These are phyloP conservation scores for Flaveria ramosissima DNA, from an alignment of 129 eudicot species.

Conservation along the genomic window DNA sequence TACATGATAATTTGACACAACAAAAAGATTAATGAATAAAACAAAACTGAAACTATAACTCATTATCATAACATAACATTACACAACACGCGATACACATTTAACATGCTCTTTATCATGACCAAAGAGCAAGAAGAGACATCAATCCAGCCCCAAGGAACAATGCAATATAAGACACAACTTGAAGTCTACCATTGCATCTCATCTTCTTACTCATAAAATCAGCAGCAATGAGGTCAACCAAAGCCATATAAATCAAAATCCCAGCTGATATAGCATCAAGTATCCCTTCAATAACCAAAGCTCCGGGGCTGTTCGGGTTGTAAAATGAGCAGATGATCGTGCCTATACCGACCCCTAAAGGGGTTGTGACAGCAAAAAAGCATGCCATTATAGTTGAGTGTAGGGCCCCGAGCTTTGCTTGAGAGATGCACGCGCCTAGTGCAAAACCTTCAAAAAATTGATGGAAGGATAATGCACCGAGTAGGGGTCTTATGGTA, in stretches of 20 bases:
- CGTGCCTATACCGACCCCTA: constrained; percentile 60
- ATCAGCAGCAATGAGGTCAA: constrained; percentile 84
- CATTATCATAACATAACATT: background rate
- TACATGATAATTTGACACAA: no score
- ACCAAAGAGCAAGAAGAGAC: constrained; percentile 67
- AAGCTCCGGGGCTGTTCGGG: constrained; percentile 64
- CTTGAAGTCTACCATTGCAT: constrained; percentile 65
- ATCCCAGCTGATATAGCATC: constrained; percentile 82
- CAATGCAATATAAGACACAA: constrained; percentile 61
- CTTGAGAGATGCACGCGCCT: constrained; percentile 86
- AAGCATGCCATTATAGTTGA: constrained; percentile 68
- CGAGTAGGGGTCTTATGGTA: constrained; percentile 63
- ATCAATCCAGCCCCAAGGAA: constrained; percentile 70
- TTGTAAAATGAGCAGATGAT: constrained; percentile 56
- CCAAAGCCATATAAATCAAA: constrained; percentile 78
- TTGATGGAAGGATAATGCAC: constrained; percentile 77
- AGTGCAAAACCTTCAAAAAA: constrained; percentile 88
- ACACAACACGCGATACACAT: background rate
- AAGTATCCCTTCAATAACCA: constrained; percentile 64
- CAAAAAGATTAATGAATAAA: background rate
- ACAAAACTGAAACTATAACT: background rate
- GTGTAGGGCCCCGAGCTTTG: constrained; percentile 48
- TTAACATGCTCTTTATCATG: constrained; percentile 35
- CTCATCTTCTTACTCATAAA: constrained; percentile 84
- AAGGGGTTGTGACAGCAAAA: constrained; percentile 67